Conservation (phyloP, 495 filamentous ascomycete genomes). For the Penicillium paxilli region DNA sequence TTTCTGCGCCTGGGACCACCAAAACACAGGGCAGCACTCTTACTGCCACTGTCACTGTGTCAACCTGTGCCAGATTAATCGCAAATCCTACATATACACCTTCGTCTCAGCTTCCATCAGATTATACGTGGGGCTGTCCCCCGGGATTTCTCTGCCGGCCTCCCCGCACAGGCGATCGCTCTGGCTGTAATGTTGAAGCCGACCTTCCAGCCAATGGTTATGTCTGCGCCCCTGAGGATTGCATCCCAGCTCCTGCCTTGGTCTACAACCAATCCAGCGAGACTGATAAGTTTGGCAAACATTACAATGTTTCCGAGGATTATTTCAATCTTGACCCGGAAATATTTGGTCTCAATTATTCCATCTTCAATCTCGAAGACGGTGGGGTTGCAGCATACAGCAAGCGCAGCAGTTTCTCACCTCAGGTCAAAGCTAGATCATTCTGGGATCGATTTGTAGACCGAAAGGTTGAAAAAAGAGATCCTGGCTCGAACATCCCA, state of each 20-base stretch:
- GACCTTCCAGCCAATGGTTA: background rate
- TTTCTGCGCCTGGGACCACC: background rate
- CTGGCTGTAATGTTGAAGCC: background rate
- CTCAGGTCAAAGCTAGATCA: background rate
- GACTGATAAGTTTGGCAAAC: background rate
- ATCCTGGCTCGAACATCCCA: background rate
- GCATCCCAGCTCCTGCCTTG: background rate
- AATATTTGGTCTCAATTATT: background rate
- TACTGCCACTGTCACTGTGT: background rate
- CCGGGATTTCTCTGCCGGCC: background rate
- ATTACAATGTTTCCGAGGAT: background rate
- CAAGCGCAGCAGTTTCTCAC: background rate
- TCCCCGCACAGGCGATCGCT: background rate
- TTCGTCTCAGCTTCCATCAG: background rate
- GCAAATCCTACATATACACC: background rate
- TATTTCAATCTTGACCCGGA: background rate
- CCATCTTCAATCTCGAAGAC: background rate
- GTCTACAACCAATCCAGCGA: background rate
- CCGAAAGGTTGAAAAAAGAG: background rate
- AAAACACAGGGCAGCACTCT: background rate
- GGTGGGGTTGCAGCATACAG: background rate
- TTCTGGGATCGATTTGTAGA: background rate
- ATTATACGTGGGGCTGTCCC: background rate
- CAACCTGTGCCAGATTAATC: background rate
- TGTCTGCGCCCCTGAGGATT: background rate